Percentiles rank a stretch among this genome's conserved stretches.
Conservation (phyloP, 768 basidiomycete genomes). For the Panus rudis region DNA sequence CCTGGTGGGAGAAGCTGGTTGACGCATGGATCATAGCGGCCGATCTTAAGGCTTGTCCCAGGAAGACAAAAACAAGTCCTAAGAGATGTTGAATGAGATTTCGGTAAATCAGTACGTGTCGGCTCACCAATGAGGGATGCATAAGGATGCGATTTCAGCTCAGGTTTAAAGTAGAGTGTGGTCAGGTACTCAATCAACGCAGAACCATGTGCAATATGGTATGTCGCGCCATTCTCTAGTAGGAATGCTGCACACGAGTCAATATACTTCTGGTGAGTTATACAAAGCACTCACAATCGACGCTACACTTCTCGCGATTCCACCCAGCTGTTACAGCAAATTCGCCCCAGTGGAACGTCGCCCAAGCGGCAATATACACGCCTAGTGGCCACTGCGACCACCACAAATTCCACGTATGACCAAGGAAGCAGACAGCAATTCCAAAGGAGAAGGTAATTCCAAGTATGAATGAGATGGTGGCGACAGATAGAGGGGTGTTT, state of each 20-base stretch:
- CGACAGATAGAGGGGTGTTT: conserved; percentile 81
- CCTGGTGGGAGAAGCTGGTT: conserved; percentile 86
- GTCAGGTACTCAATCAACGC: conserved; percentile 79
- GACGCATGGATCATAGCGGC: conserved; percentile 95
- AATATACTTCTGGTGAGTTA: neutral
- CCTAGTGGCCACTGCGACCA: conserved; percentile 75
- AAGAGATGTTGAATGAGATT: neutral
- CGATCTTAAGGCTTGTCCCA: conserved; percentile 77
- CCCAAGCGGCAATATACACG: conserved; percentile 78
- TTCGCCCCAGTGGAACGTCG: conserved; percentile 88
- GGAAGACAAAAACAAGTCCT: conserved; percentile 61
- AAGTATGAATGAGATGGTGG: conserved; percentile 78
- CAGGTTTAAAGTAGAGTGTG: conserved; percentile 59
- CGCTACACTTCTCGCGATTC: conserved; percentile 87
- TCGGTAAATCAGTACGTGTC: neutral
- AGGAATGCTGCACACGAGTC: conserved; percentile 63
- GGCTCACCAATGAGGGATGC: conserved; percentile 52
- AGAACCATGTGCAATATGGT: conserved; percentile 75
- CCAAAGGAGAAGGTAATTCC: conserved; percentile 67
- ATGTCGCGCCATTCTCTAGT: conserved; percentile 80
- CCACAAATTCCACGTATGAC: conserved; percentile 39
- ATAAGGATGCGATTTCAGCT: conserved; percentile 51
- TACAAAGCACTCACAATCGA: conserved; percentile 68
- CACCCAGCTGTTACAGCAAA: conserved; percentile 94
- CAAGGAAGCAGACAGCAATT: conserved; percentile 37